Evolutionary conservation across 129 eudicot genomes (phyloP).

Genomic region (Flaveria bidentis): DNA sequence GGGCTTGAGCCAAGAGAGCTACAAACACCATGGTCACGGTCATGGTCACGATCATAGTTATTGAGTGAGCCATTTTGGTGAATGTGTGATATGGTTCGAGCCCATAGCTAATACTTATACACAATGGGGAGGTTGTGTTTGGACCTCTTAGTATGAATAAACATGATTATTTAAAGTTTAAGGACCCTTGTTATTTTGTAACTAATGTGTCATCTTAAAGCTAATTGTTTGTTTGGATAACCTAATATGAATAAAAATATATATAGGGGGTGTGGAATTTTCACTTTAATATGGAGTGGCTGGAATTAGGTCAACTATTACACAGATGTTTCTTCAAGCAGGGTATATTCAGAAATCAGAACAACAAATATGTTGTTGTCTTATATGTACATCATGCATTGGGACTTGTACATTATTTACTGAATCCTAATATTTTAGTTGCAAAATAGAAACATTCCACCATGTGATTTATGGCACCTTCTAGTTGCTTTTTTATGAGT

Average conservation of each 20-base stretch:
- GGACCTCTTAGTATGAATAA: background rate
- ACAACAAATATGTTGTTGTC: background rate
- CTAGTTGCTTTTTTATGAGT: conserved; percentile 25
- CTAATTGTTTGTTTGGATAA: background rate
- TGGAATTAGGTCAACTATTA: conserved; percentile 39
- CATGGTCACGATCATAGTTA: conserved; percentile 5
- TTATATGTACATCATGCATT: conserved; percentile 7
- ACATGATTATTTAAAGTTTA: conserved; percentile 1
- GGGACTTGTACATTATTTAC: conserved; percentile 18
- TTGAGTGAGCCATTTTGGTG: conserved; percentile 27
- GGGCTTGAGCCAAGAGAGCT: conserved; percentile 24
- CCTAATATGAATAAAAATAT: background rate
- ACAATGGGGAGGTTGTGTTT: conserved; percentile 24
- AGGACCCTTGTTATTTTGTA: background rate
- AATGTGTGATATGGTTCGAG: conserved; percentile 15
- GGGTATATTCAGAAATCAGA: background rate
- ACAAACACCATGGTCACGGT: conserved; percentile 19
- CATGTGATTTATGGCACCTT: conserved; percentile 32
- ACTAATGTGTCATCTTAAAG: background rate
- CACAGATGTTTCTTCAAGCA: conserved; percentile 25
- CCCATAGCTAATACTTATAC: conserved; percentile 28
- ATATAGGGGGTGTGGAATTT: conserved; percentile 18
- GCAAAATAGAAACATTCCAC: conserved; percentile 14
- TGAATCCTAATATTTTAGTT: conserved; percentile 14
- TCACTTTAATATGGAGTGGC: conserved; percentile 33